Percentiles rank a stretch among this genome's conserved stretches.
Conservation (phyloP, 2,329 filamentous ascomycete genomes). For the Talaromyces sp. region DNA sequence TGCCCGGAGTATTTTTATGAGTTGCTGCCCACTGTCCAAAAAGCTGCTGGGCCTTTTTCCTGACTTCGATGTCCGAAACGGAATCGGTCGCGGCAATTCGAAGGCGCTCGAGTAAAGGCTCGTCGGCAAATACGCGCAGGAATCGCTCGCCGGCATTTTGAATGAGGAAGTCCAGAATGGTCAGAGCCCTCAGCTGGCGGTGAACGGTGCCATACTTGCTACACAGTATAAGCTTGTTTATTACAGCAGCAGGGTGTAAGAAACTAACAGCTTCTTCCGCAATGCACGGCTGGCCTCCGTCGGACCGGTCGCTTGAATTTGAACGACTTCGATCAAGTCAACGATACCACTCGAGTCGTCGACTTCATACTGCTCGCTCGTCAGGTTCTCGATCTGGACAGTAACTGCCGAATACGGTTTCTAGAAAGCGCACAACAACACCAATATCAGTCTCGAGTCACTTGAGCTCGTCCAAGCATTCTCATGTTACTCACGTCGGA, state of each 20-base stretch:
- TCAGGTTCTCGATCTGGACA: constrained; percentile 84
- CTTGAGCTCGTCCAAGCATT: background rate
- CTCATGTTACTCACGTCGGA: constrained; percentile 8
- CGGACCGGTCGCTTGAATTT: constrained; percentile 79
- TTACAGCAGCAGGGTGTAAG: background rate
- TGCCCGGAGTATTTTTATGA: constrained; percentile 73
- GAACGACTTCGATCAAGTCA: constrained; percentile 89
- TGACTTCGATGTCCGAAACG: constrained; percentile 78
- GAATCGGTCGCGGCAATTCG: constrained; percentile 81
- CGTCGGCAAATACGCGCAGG: constrained; percentile 80
- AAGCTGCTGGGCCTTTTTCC: constrained; percentile 76
- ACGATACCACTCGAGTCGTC: constrained; percentile 89
- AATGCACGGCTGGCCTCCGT: constrained; percentile 85
- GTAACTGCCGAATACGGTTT: constrained; percentile 93
- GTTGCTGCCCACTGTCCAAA: constrained; percentile 81
- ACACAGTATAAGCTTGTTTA: background rate
- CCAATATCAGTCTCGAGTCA: background rate
- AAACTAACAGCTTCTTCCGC: constrained; percentile 77
- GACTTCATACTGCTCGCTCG: constrained; percentile 80
- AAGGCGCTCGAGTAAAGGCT: constrained; percentile 83
- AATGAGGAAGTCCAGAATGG: constrained; percentile 85
- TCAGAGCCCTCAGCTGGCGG: constrained; percentile 80
- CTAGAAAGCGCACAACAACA: constrained; percentile 31
- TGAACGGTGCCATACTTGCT: constrained; percentile 94
- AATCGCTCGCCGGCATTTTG: constrained; percentile 89